phyloP scores from a whole-genome alignment of 192 early-diverging fungal species.

The Radiomyces spectabilis region DNA sequence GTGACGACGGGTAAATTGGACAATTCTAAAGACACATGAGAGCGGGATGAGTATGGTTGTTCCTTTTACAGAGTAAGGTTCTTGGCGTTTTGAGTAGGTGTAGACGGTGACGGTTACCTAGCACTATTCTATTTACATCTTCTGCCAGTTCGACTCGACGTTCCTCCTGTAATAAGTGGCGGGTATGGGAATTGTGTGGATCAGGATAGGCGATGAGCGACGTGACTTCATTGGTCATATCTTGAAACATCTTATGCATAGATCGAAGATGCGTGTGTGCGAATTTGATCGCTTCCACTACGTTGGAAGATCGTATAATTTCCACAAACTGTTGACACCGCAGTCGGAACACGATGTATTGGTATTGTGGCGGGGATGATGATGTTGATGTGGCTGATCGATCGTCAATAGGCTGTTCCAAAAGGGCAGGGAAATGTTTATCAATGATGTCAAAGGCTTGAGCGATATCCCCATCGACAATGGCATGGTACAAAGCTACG shows the following conservation, averaged over 20 bases:
- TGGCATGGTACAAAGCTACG: constrained; percentile 1
- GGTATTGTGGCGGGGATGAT: background rate
- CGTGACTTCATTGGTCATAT: background rate
- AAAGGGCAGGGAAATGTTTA: background rate
- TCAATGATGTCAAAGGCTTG: constrained; percentile 1
- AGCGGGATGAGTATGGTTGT: too few relatives aligned
- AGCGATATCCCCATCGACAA: background rate
- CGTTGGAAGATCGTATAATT: background rate
- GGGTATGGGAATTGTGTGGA: background rate
- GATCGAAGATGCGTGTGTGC: background rate
- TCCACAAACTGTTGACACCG: constrained; percentile 3
- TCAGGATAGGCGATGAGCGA: constrained; percentile 2
- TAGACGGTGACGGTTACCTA: too few relatives aligned
- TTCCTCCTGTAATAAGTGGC: background rate
- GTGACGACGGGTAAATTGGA: too few relatives aligned
- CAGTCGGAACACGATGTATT: background rate
- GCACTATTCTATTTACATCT: background rate
- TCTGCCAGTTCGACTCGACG: background rate
- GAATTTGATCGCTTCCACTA: background rate
- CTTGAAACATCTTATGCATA: background rate
- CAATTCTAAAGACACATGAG: too few relatives aligned
- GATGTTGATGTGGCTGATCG: background rate
- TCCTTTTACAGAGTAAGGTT: too few relatives aligned
- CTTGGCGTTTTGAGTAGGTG: too few relatives aligned
- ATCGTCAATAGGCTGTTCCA: background rate